These are phyloP conservation scores for Hymenoscyphus scutula DNA, from an alignment of 2,329 filamentous ascomycete species.

Conservation along the genomic window DNA sequence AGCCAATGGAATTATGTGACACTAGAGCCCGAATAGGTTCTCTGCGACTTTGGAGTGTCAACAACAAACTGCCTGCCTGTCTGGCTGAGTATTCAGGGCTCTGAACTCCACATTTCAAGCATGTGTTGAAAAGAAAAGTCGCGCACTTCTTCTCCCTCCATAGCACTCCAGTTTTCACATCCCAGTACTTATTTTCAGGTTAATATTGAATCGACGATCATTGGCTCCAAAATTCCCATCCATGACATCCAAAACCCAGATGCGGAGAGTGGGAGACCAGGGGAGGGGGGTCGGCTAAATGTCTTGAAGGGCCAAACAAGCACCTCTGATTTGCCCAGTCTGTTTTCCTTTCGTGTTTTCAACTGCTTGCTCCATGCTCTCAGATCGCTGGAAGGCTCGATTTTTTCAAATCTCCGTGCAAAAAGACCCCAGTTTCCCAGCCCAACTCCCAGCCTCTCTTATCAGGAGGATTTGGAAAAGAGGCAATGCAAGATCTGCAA, in stretches of 20 bases:
- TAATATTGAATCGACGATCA: conserved; percentile 1
- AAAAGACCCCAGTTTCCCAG: not conserved
- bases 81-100: not conserved
- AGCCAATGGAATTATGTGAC: not conserved
- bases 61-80: no score
- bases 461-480: not conserved
- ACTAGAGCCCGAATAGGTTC: not conserved
- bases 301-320: not conserved
- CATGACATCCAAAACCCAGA: not conserved
- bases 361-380: not conserved
- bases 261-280: conserved; percentile 1
- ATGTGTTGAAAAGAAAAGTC: not conserved
- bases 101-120: not conserved
- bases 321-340: not conserved
- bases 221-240: conserved; percentile 1
- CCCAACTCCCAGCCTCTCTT: not conserved
- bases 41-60: no score
- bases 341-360: conserved; percentile 2
- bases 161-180: not conserved
- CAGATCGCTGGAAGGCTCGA: not conserved
- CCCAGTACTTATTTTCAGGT: not conserved
- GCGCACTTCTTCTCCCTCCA: not conserved
- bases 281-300: conserved; percentile 1
- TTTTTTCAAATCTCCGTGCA: not conserved
- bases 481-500: not conserved